Conservation (phyloP, 371 early-diverging fungal genomes). For the Mortierella sp. region DNA sequence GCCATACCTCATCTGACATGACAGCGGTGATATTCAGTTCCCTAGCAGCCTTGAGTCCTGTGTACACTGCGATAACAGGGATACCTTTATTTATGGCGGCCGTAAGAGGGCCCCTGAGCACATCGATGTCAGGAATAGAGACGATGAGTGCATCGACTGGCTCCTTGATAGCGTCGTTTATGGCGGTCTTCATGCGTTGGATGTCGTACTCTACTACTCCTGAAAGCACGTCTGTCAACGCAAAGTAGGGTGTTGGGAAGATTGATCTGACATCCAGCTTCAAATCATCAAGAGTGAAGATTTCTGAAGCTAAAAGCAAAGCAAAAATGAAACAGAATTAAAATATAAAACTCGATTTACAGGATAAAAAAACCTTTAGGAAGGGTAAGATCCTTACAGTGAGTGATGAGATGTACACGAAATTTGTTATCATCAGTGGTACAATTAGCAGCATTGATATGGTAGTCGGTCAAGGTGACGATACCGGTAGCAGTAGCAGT, state of each 20-base stretch:
- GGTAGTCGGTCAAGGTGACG: constrained; percentile 19
- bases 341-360: not conserved
- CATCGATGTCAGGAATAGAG: constrained; percentile 41
- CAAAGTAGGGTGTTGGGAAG: constrained; percentile 5
- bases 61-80: constrained; percentile 41
- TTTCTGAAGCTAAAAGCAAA: not conserved
- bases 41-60: constrained; percentile 33
- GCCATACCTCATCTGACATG: constrained; percentile 48
- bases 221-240: constrained; percentile 7
- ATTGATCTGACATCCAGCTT: constrained; percentile 17
- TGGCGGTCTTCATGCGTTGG: constrained; percentile 14
- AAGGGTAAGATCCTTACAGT: constrained; percentile 11
- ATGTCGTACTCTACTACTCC: constrained; percentile 23
- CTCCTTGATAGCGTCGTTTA: constrained; percentile 15
- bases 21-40: constrained; percentile 40
- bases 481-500: not conserved
- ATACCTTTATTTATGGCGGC: constrained; percentile 25
- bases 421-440: not conserved
- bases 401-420: constrained; percentile 30
- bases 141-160: constrained; percentile 35
- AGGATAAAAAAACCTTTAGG: not conserved
- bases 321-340: not conserved
- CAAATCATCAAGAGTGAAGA: not conserved
- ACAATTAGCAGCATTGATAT: constrained; percentile 24
- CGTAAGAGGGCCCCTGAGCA: constrained; percentile 20